Base-by-base conservation (phyloP, 345 rosid genomes). In the Theobroma cacao region DNA sequence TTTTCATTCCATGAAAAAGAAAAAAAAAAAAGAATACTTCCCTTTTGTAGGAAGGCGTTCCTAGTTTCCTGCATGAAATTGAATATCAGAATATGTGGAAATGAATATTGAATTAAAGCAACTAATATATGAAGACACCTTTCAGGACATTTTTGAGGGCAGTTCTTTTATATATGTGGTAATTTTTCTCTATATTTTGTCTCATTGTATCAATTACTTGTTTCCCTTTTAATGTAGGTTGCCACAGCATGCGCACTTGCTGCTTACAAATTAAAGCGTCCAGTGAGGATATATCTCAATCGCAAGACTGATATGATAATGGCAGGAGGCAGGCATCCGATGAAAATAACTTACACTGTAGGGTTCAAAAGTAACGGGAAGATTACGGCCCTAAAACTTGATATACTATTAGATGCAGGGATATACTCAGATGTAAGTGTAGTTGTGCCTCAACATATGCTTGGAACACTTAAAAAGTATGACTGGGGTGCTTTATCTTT, bases 271-370 rank as follows among this genome's bases (percentile, higher is more conserved):
- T 75, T 95, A 76, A 84, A 80, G 41, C 79, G 87, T 45, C 98
- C 98, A 3, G 97, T 93, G 0, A 87, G 91, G 81, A 85, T 82
- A 33, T 93, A 93, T 72, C 50, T 95, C 47, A 88, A 86, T 60
- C 91, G 95, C 28, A 88, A 88, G 81, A 90, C 90, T 0, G 98
- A 95, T 85, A 93, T 95, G 98, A 77, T 95, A 76, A 88, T 89
- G 87, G 88, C 93, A 22, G 98, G 98, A 81, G 98, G 98, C 84
- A 91, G 98, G 58, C 98, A 95, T 81, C 98, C 98, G 0, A 89
- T 95, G 94, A 86, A 91, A 77, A 80, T 95, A 82, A 90, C 90
- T 17, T 95, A 95, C 79, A 89, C 80, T 79, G 94, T 91, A 5
- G 98, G 98, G 33, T 94, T 91, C 84, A 93, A 87, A 88, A 80